Base-by-base conservation (phyloP, 2,329 filamentous ascomycete species). In the Westerdykella sp. region DNA sequence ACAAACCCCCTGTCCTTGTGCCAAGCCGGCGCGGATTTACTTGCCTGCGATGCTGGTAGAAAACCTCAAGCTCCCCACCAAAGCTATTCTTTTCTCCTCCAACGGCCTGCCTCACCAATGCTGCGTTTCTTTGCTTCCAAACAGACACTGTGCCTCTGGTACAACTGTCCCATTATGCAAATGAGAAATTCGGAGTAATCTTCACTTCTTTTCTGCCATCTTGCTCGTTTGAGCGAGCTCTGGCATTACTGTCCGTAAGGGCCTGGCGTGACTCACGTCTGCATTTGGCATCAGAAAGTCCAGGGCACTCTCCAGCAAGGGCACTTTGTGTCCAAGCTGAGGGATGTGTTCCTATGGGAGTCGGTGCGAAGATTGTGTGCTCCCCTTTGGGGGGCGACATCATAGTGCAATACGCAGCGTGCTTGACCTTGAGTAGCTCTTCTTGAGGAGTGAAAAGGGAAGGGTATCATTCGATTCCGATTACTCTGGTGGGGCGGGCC, bases 151-250 rank as follows among this genome's bases (percentile, higher is more conserved):
- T 51, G 53, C 49, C 45, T 35, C 32, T 34, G 43, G 25, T 42
- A 49, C 43, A 57, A 56, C 43, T 45, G 61, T 66, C 56, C 46
- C 36, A 50, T 42, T 50, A 69, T 73, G 87, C 87, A 90, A 88
- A 88, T 90, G 87, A 88, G 87, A 93, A 93, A 93, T 91, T 93
- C 87, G 87, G 87, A 93, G 87, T 85, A 93, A 83, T 90, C 85
- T 90, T 87, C 86, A 88, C 67, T 63, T 68, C 72, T 65, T 70
- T 46, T 54, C 65, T 63, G 67, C 62, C 64, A 63, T 61, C 59
- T 55, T 54, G 54, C 57, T 14, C n/a, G 6, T 7, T 48, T 51
- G 50, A 46, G 45, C 44, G 54, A 55, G 65, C 60, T 63, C 62
- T 69, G 68, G 65, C 68, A 66, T 56, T 55, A 68, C 87, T 86